phyloP scores from a whole-genome alignment of 202 grass and related monocot species.

The Setaria italica region DNA sequence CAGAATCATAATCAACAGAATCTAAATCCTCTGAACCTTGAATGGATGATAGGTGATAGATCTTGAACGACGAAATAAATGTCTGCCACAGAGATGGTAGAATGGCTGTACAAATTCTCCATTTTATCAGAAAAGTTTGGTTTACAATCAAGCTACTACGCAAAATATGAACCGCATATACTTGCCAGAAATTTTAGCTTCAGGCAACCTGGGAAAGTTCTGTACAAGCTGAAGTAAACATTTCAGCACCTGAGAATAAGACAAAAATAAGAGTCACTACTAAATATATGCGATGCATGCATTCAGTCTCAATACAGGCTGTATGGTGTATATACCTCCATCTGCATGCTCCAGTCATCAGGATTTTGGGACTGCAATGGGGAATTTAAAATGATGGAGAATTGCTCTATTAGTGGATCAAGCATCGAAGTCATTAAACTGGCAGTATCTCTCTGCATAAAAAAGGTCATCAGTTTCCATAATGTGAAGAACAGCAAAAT shows the following conservation, averaged over 20 bases:
- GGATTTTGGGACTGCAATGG: slow-evolving; percentile 81
- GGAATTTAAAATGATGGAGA: slow-evolving; percentile 77
- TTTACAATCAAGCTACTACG: slow-evolving; percentile 28
- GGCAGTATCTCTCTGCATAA: slow-evolving; percentile 75
- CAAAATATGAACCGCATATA: slow-evolving; percentile 28
- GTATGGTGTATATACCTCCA: slow-evolving; percentile 80
- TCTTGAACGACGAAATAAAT: slow-evolving; percentile 77
- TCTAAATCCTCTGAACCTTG: slow-evolving; percentile 71
- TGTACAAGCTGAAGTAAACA: slow-evolving; percentile 97
- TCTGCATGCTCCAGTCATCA: slow-evolving; percentile 94
- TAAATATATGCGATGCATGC: slow-evolving; percentile 24
- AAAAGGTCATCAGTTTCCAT: slow-evolving; percentile 35
- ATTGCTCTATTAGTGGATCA: slow-evolving; percentile 85
- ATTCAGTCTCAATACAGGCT: slow-evolving; percentile 35
- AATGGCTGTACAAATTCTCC: slow-evolving; percentile 60
- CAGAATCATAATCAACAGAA: slow-evolving; percentile 84
- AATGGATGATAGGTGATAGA: slow-evolving; percentile 81
- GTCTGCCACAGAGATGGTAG: slow-evolving; percentile 92
- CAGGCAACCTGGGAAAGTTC: slow-evolving; percentile 74
- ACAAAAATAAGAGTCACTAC: slow-evolving; percentile 43
- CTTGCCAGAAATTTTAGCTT: slow-evolving; percentile 81
- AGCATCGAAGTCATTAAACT: slow-evolving; percentile 74
- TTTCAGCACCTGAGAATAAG: slow-evolving; percentile 86
- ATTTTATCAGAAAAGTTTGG: slow-evolving; percentile 37
- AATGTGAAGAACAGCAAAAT: slow-evolving; percentile 17